Evolutionary conservation across 345 rosid species (phyloP).

Genomic region (Camelina hispida): DNA sequence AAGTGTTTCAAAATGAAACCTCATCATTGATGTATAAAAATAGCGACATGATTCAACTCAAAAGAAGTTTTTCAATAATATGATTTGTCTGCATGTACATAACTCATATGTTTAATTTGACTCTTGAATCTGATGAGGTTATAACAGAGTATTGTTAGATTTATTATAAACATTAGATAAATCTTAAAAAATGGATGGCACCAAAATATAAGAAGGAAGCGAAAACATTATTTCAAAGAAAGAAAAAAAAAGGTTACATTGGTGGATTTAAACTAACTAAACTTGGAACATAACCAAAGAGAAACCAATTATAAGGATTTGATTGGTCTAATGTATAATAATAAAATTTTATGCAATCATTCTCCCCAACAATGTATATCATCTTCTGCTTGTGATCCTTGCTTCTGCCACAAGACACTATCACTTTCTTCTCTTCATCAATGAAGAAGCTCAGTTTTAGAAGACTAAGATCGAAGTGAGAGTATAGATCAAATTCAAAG

Average conservation of each 20-base stretch:
- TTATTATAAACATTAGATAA: background rate
- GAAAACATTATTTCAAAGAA: too few species aligned
- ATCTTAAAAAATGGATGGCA: too few species aligned
- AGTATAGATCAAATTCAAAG: background rate
- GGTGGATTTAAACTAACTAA: background rate
- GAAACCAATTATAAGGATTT: background rate
- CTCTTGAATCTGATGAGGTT: background rate
- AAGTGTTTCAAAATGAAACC: background rate
- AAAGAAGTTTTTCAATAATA: background rate
- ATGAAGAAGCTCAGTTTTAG: background rate
- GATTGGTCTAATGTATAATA: background rate
- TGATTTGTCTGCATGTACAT: background rate
- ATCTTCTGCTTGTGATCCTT: background rate
- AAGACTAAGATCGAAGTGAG: background rate
- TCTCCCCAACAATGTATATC: background rate
- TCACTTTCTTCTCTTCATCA: constrained; percentile 4
- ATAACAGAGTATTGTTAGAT: background rate
- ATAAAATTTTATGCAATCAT: background rate
- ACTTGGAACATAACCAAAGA: constrained; percentile 1
- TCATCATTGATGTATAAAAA: background rate
- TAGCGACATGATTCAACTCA: background rate
- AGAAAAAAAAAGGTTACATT: background rate
- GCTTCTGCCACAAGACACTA: background rate
- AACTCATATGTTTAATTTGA: background rate
- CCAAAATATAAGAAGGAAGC: background rate